Base-by-base conservation (phyloP, 345 rosid genomes). In the Gossypium arboreum region DNA sequence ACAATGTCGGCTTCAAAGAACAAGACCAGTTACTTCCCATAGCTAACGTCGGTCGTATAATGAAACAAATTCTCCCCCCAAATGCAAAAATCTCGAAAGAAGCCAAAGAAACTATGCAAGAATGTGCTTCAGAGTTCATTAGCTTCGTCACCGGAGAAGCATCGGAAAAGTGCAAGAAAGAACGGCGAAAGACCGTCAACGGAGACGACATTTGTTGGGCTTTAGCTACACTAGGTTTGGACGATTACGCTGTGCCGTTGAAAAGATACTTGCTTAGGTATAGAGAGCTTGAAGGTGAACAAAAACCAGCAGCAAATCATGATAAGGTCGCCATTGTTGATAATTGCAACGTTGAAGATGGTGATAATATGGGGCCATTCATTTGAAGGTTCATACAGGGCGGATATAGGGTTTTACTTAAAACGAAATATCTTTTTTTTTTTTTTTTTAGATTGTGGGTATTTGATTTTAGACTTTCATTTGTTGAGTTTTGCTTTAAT, bases 31-130 rank as follows among this genome's bases (percentile, higher is more conserved):
- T 82, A 73, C 63, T 82, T 41, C 84, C 82, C 25, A 82, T 82
- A 54, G 84, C 84, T 72, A 82, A 82, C 78, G 80, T 82, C 0
- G 84, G 84, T 1, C 73, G 84, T 44, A 79, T 82, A 79, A 78
- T 82, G 82, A 82, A 82, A 68, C 79, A 73, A 57, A 82, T 73
- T 27, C 58, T 78, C 9, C 84, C 82, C 0, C 69, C 60, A 0
- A 82, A 82, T 7, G 79, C 80, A 9, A 82, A 82, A 73, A 76
- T 82, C 71, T 76, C 84, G 3, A 82, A 76, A 77, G 84, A 82
- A 73, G 84, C 75, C 3, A 82, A 82, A 15, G 84, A 78, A 70
- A 79, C 84, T 7, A 82, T 79, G 82, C 84, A 82, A 64, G 84
- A 82, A 73, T 78, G 82, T 44, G 84, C 64, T 22, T 78, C 84